These are phyloP conservation scores for Alternaria longipes DNA, from an alignment of 2,329 filamentous ascomycete species.

Conservation along the genomic window DNA sequence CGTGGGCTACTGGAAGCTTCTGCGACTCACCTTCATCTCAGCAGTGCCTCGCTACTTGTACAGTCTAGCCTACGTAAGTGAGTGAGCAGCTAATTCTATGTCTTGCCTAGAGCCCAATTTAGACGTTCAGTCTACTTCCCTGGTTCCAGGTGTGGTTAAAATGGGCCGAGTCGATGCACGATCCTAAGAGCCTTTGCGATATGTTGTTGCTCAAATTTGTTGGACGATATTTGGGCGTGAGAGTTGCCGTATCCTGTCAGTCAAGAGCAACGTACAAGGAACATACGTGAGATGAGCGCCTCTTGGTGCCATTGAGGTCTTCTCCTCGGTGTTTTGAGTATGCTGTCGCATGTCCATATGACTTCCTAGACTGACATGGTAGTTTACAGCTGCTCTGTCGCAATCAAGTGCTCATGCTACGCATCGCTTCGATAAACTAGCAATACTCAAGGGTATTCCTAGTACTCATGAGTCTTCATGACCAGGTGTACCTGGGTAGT, in stretches of 20 bases:
- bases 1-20: conserved; percentile 1
- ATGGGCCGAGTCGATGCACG: neutral
- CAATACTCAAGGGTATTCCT: too few species aligned
- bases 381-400: too few species aligned
- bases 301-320: neutral
- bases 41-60: neutral
- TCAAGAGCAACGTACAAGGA: neutral
- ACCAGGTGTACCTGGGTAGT: neutral
- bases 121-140: neutral
- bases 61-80: too few species aligned
- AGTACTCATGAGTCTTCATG: neutral
- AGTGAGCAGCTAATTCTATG: too few species aligned
- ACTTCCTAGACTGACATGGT: too few species aligned
- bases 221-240: neutral
- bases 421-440: too few species aligned
- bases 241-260: neutral
- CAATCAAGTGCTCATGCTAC: too few species aligned
- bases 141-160: neutral
- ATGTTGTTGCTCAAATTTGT: neutral
- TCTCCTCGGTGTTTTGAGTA: neutral
- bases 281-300: neutral
- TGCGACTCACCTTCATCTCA: neutral
- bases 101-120: too few species aligned
- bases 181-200: neutral
- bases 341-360: too few species aligned